A percentile compares a stretch with the other conserved stretches of the same genome.
phyloP scores from a whole-genome alignment of 352 stramenopile genomes.

The Hyaloperonospora arabidopsidis region DNA sequence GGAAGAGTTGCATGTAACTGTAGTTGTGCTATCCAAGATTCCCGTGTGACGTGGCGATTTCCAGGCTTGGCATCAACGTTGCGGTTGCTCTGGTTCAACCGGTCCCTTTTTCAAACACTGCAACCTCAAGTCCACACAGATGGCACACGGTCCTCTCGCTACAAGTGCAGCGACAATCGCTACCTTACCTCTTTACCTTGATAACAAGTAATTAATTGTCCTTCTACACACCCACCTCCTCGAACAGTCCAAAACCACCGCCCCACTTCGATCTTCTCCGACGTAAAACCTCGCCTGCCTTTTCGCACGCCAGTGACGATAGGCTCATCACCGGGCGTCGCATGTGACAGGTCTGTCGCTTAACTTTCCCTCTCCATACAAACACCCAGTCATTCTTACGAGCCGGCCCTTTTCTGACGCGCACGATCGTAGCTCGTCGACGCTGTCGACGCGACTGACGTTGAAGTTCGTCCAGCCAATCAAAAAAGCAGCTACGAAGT shows the following conservation, averaged over 20 bases:
- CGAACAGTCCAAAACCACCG: too few relatives aligned
- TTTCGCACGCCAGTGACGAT: conserved; percentile 5
- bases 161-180: too few relatives aligned
- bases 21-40: too few relatives aligned
- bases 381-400: conserved; percentile 2
- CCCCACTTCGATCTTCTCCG: too few relatives aligned
- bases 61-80: conserved; percentile 10
- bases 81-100: conserved; percentile 17
- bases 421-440: conserved; percentile 3
- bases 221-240: too few relatives aligned
- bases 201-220: too few relatives aligned
- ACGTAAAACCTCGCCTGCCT: too few relatives aligned
- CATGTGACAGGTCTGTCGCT: conserved; percentile 19
- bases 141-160: background rate
- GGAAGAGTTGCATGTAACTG: too few relatives aligned
- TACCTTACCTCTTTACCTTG: too few relatives aligned
- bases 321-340: conserved; percentile 3
- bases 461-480: conserved; percentile 21
- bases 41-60: too few relatives aligned
- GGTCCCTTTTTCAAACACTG: conserved; percentile 12
- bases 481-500: background rate
- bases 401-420: conserved; percentile 4
- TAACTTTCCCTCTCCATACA: conserved; percentile 1
- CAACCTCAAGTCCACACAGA: conserved; percentile 12
- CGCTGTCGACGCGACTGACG: conserved; percentile 21